Percentiles rank a stretch among this genome's conserved stretches.
Evolutionary conservation across 345 rosid genomes (phyloP).

Genomic region (Cardiospermum halicacabum): DNA sequence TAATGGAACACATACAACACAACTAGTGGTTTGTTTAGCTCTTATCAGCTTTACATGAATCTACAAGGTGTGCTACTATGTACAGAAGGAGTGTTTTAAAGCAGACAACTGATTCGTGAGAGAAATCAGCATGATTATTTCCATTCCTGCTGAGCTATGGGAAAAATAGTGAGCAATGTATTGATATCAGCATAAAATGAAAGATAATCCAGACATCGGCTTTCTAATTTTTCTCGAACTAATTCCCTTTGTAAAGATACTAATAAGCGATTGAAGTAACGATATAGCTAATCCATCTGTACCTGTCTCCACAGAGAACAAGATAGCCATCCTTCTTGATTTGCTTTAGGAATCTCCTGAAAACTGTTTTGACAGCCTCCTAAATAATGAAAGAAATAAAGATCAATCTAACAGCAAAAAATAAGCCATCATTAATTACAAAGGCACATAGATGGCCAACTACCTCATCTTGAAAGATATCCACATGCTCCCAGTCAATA

Average conservation of each 20-base stretch:
- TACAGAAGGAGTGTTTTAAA: neutral
- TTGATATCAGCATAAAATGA: neutral
- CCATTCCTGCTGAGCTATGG: neutral
- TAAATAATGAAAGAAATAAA: slow-evolving; percentile 4
- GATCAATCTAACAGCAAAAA: neutral
- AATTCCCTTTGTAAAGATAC: neutral
- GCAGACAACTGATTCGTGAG: neutral
- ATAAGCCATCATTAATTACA: neutral
- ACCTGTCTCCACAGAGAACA: slow-evolving; percentile 30
- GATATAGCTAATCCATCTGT: neutral
- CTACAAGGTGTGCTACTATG: neutral
- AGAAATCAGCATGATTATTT: neutral
- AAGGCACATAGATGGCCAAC: slow-evolving; percentile 4
- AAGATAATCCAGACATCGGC: neutral
- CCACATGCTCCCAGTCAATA: slow-evolving; percentile 37
- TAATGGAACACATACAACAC: neutral
- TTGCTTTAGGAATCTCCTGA: slow-evolving; percentile 22
- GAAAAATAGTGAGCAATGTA: neutral
- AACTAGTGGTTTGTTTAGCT: neutral
- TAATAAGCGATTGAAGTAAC: neutral
- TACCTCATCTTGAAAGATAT: slow-evolving; percentile 31
- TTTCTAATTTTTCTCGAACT: neutral
- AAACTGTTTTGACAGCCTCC: slow-evolving; percentile 21
- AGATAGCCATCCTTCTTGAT: slow-evolving; percentile 28
- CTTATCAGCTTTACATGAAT: neutral